Percentiles rank a stretch among this genome's conserved stretches.
Evolutionary conservation across 208 protist species (phyloP).

Genomic region (Sergeia podlipaevii): DNA sequence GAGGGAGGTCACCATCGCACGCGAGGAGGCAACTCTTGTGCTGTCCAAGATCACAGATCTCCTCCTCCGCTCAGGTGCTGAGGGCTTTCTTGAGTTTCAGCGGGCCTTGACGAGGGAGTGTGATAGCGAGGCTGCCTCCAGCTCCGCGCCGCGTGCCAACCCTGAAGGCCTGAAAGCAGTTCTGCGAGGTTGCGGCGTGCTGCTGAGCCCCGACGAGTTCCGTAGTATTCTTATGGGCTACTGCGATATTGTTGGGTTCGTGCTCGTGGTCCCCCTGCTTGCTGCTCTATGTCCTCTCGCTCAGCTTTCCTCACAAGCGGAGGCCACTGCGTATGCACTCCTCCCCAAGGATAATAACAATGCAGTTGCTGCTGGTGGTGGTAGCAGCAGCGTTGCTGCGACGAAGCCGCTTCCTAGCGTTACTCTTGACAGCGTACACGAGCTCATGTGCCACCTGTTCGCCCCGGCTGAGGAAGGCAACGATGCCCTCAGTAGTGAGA

Average conservation of each 20-base stretch:
- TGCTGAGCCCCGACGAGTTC: conserved; percentile 55
- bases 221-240: conserved; percentile 44
- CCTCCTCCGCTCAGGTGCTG: conserved; percentile 63
- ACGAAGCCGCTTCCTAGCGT: conserved; percentile 7
- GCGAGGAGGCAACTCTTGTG: conserved; percentile 43
- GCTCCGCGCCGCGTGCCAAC: conserved; percentile 36
- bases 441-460: conserved; percentile 19
- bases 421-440: conserved; percentile 24
- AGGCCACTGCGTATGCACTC: background rate
- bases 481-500: conserved; percentile 5
- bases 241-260: conserved; percentile 73
- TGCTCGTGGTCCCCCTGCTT: conserved; percentile 47
- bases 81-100: conserved; percentile 51
- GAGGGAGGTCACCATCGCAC: conserved; percentile 49
- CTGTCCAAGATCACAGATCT: conserved; percentile 45
- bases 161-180: conserved; percentile 65
- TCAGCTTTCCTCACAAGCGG: background rate
- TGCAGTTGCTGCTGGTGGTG: background rate
- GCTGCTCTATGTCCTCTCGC: conserved; percentile 18
- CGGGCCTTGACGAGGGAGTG: conserved; percentile 20
- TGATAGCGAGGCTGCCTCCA: conserved; percentile 13
- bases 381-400: background rate
- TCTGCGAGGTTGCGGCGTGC: conserved; percentile 45
- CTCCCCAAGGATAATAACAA: background rate
- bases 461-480: conserved; percentile 3